Evolutionary conservation across 163 green algal genomes (phyloP), one percentile per base, ranked within the genome.

Genomic region (Chlamydomonas reinhardtii): DNA sequence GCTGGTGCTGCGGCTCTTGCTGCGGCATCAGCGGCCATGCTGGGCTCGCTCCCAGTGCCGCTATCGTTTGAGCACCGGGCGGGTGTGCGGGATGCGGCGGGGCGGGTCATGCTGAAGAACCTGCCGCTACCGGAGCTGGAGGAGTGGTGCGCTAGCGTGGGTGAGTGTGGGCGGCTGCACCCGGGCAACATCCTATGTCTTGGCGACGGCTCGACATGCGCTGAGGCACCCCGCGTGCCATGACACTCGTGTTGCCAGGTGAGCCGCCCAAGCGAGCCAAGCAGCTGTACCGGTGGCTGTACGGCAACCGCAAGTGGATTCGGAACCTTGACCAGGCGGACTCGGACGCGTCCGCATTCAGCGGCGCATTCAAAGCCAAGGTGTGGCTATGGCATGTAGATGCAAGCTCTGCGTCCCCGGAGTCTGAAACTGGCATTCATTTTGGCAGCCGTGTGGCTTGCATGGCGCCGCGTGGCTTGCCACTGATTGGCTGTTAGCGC

Each of bases 91-190:
- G 81, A 92, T 19, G 52, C 52, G 16, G 25, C 32, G 22, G 90
- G 90, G 35, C 69, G 39, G 64, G 65, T 97, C 24, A 91, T 96
- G 90, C 85, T 97, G 12, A 97, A 97, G 87, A 96, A 95, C 86
- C 81, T 97, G 20, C 94, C 91, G 0, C 86, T 92, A 37, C 72
- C 77, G 22, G 81, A 97, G 91, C 86, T 97, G 74, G 86, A 95
- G 76, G 76, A 91, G 35, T 98, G 94, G 94, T 95, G 90, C 37
- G 43, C 61, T 0, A 65, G 43, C 32, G 76, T 91, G 1, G 82
- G 88, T 82, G 31, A 56, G 48, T 56, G 48, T 14, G 11, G 11
- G 48, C 43, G n/a, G n/a, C n/a, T n/a, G n/a, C n/a, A n/a, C n/a
- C n/a, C n/a, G n/a, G n/a, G n/a, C n/a, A n/a, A n/a, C n/a, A n/a